Evolutionary conservation across 768 basidiomycete species (phyloP), one percentile per base, ranked within the genome.

Genomic region (Panaeolus cyanescens): DNA sequence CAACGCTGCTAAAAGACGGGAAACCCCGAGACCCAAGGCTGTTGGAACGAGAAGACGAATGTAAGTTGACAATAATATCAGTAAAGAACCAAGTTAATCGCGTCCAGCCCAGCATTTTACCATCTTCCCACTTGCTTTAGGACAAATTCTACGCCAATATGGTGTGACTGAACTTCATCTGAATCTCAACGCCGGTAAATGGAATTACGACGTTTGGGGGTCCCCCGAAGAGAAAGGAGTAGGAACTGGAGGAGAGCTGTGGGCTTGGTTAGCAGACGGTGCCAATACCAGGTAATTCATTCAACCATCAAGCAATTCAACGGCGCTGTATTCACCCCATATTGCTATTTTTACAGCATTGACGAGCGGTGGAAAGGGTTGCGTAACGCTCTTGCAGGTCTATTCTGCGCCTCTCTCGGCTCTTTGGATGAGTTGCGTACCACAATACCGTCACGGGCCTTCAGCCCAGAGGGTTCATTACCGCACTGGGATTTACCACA

Each of bases 341-440:
- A 25, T 19, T 19, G 32, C 53, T 60, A 36, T 32, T 40, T 55
- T 25, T 61, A 30, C 67, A 94, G 92, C 20, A 76, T 90, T 31
- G 90, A 93, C 62, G 79, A 83, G 50, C 85, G 91, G 28, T 98
- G 96, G 95, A 81, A 83, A 61, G 90, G 89, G 7, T 83, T 97
- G 4, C 87, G 94, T 22, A 96, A 96, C 68, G 90, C 93, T 6
- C 82, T 98, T 2, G 90, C 95, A 0, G 97, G 97, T 19, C 79
- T 98, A 4, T 98, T 99, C 76, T 99, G 97, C 67, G 94, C 96
- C 9, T 95, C 94, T 3, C 82, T 98, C 0, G 92, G 90, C 13
- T 84, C 87, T 45, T 74, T 93, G 32, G 88, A 93, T 69, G 85
- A 89, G 55, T 82, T 88, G 39, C 86, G 88, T 42, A 95, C 92